Evolutionary conservation across 129 eudicot genomes (phyloP).

Genomic region (Ambrosia artemisiifolia): DNA sequence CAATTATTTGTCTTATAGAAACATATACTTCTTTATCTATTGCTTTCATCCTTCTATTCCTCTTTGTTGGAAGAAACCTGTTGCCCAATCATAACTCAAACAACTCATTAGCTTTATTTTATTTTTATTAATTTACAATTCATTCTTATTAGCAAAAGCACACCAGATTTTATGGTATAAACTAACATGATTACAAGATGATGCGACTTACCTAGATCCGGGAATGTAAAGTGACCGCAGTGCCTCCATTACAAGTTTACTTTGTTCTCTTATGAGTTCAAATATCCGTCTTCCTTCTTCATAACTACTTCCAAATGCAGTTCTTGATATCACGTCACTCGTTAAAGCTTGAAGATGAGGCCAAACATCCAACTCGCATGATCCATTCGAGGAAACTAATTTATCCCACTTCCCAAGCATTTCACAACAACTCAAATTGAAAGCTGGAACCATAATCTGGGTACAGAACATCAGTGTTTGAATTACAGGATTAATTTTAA

Average conservation of each 20-base stretch:
- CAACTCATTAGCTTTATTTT: neutral
- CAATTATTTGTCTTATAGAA: neutral
- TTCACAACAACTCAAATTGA: neutral
- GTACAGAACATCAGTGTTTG: neutral
- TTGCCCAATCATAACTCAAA: neutral
- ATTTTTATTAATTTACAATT: too few species aligned
- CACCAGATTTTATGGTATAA: neutral
- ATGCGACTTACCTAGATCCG: neutral
- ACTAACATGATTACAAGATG: neutral
- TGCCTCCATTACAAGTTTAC: neutral
- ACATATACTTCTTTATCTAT: neutral
- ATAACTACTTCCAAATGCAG: neutral
- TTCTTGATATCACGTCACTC: too few species aligned
- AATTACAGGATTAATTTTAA: neutral
- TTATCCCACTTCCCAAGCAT: neutral
- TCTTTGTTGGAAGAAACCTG: slow-evolving; percentile 23
- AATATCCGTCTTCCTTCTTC: neutral
- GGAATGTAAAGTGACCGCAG: neutral
- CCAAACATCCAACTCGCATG: neutral
- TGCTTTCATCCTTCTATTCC: neutral
- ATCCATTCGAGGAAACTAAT: neutral
- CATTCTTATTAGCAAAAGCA: neutral
- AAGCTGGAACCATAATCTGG: neutral
- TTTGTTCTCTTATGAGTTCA: neutral
- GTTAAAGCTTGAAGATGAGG: too few species aligned